Base-by-base conservation (phyloP, 208 protist species). In the Kentomonas sorsogonicus region DNA sequence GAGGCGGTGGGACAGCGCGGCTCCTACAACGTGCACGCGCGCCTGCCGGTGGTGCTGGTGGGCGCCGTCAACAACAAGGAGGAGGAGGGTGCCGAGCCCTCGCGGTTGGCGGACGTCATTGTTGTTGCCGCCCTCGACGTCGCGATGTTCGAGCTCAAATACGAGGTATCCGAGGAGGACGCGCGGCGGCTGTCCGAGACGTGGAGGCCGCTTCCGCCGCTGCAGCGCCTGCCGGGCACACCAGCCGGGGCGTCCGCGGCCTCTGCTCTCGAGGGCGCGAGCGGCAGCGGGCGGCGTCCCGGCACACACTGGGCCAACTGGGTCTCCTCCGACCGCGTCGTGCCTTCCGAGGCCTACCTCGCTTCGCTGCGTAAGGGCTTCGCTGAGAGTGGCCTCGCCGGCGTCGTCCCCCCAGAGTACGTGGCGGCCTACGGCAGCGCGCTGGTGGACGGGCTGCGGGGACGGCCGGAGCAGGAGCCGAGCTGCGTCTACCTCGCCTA, bases 241-340 rank as follows among this genome's bases (percentile, higher is more conserved):
- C 3, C 38, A n/a, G n/a, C n/a, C n/a, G n/a, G 7, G 41, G 41
- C 41, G 20, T 6, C 41, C 55, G 16, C n/a, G 39, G 29, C 55
- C 55, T 44, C 44, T 5, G 10, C 11, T 33, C 16, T 18, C n/a
- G n/a, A n/a, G n/a, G 13, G 38, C 38, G 13, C 15, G 15, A 41
- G 44, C 29, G 66, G 64, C 34, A 15, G 53, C 15, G 23, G 36
- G 4, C 75, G 75, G 23, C 78, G 75, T 66, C 75, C 75, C 10
- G 55, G 51, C 6, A 39, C 65, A 13, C 71, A 78, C 67, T 83
- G 75, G 75, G 77, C 71, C 57, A 77, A 78, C 64, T 83, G 66
- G 51, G 60, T 69, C 39, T 44, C 18, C 45, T 75, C 61, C 1
- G 18, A 20, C 1, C 71, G 60, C 10, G 57, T 74, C 2, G 60